Conservation (phyloP, 208 protist species). For the Leptomonas pyrrhocoris region DNA sequence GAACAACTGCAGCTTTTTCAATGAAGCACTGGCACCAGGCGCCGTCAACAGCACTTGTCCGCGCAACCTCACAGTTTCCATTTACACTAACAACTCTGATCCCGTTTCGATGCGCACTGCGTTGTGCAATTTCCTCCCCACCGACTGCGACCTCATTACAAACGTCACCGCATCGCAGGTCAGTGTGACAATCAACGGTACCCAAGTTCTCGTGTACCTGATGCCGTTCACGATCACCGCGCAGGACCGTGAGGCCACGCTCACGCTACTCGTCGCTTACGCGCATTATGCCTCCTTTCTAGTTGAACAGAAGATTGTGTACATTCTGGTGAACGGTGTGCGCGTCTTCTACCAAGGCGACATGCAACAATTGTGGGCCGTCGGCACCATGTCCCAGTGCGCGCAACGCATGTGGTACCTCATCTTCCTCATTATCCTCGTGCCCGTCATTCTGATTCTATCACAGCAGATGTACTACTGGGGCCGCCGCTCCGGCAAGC, state of each 20-base stretch:
- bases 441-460: slow-evolving; percentile 64
- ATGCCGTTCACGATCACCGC: slow-evolving; percentile 34
- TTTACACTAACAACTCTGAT: slow-evolving; percentile 27
- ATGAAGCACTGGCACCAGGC: slow-evolving; percentile 8
- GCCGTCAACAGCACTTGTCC: slow-evolving; percentile 8
- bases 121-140: slow-evolving; percentile 43
- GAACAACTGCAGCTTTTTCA: slow-evolving; percentile 39
- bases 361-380: slow-evolving; percentile 15
- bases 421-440: slow-evolving; percentile 78
- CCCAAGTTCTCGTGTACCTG: not conserved
- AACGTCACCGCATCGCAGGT: slow-evolving; percentile 10
- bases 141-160: slow-evolving; percentile 39
- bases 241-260: slow-evolving; percentile 32
- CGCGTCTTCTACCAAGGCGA: slow-evolving; percentile 47
- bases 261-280: slow-evolving; percentile 54
- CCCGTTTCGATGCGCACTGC: slow-evolving; percentile 13
- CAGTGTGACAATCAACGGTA: slow-evolving; percentile 14
- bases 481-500: slow-evolving; percentile 54
- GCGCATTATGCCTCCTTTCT: slow-evolving; percentile 50
- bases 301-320: slow-evolving; percentile 44
- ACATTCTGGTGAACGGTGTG: slow-evolving; percentile 42
- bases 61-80: slow-evolving; percentile 31
- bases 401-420: slow-evolving; percentile 78
- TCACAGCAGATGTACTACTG: slow-evolving; percentile 53
- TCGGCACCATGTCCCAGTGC: slow-evolving; percentile 50